Percentiles rank a stretch among this genome's conserved stretches.
These are phyloP conservation scores for Alloascoidea hylecoeti DNA, from an alignment of 805 yeast genomes.

Conservation along the genomic window DNA sequence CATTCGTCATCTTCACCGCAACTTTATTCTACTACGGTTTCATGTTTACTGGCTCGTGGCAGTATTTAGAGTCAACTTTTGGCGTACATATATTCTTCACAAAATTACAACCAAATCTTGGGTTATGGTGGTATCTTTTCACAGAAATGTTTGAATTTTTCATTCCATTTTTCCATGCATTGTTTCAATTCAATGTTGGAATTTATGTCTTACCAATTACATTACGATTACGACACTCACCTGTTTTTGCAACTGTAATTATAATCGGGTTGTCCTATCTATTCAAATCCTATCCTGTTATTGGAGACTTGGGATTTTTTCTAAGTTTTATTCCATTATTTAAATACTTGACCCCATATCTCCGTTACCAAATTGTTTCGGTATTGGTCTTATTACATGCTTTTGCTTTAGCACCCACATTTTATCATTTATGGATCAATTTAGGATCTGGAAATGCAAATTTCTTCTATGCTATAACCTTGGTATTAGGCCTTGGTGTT, in stretches of 20 bases:
- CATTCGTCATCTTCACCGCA: no score
- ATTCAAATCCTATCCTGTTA: constrained; percentile 75
- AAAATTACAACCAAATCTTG: constrained; percentile 79
- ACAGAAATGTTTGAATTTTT: constrained; percentile 90
- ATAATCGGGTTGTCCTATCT: constrained; percentile 40
- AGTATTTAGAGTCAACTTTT: constrained; percentile 39
- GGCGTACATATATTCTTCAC: constrained; percentile 43
- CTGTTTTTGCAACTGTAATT: constrained; percentile 39
- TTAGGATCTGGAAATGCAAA: constrained; percentile 92
- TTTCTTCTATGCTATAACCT: constrained; percentile 88
- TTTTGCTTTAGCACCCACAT: constrained; percentile 67
- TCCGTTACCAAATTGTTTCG: constrained; percentile 33
- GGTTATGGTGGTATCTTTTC: constrained; percentile 98
- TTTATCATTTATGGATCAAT: constrained; percentile 89
- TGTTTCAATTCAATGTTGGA: constrained; percentile 65
- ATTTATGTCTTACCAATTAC: constrained; percentile 64
- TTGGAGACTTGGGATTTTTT: constrained; percentile 59
- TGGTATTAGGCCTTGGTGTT: constrained; percentile 63
- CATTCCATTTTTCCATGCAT: constrained; percentile 66
- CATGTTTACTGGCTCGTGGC: constrained; percentile 20
- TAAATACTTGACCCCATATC: constrained; percentile 21
- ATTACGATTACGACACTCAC: constrained; percentile 43
- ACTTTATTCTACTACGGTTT: constrained; percentile 1
- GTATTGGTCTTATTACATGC: constrained; percentile 40
- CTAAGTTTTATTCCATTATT: constrained; percentile 32